phyloP scores from a whole-genome alignment of 495 filamentous ascomycete genomes.

The Aspergillus cavernicola region DNA sequence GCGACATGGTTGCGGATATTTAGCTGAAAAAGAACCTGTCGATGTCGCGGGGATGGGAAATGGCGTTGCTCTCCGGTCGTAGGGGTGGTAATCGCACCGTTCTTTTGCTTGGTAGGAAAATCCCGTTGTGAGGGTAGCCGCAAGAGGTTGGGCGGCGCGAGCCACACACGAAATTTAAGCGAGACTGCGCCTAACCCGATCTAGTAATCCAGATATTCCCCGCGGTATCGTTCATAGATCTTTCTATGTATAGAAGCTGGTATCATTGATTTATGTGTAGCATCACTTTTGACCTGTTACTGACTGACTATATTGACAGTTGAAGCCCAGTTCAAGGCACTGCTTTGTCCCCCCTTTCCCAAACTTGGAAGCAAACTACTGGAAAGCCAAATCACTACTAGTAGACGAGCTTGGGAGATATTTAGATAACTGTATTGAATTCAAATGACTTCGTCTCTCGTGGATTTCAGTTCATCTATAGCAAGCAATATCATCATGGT shows the following conservation, averaged over 20 bases:
- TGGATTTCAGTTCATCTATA: not conserved
- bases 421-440: too few relatives aligned
- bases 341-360: too few relatives aligned
- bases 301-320: too few relatives aligned
- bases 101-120: slow-evolving; percentile 23
- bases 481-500: not conserved
- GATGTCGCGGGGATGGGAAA: slow-evolving; percentile 13
- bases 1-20: slow-evolving; percentile 57
- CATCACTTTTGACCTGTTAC: too few relatives aligned
- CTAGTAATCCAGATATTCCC: slow-evolving; percentile 17
- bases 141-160: slow-evolving; percentile 34
- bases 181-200: slow-evolving; percentile 44
- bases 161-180: slow-evolving; percentile 54
- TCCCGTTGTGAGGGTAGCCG: slow-evolving; percentile 37
- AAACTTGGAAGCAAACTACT: too few relatives aligned
- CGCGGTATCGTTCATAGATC: too few relatives aligned
- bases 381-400: too few relatives aligned
- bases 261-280: too few relatives aligned
- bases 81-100: slow-evolving; percentile 6
- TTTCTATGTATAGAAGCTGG: too few relatives aligned
- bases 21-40: slow-evolving; percentile 15
- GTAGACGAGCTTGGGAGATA: too few relatives aligned
- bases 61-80: slow-evolving; percentile 10
- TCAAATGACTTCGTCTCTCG: too few relatives aligned
- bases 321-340: too few relatives aligned